Base-by-base conservation (phyloP, 768 basidiomycete species). In the Vararia minispora region DNA sequence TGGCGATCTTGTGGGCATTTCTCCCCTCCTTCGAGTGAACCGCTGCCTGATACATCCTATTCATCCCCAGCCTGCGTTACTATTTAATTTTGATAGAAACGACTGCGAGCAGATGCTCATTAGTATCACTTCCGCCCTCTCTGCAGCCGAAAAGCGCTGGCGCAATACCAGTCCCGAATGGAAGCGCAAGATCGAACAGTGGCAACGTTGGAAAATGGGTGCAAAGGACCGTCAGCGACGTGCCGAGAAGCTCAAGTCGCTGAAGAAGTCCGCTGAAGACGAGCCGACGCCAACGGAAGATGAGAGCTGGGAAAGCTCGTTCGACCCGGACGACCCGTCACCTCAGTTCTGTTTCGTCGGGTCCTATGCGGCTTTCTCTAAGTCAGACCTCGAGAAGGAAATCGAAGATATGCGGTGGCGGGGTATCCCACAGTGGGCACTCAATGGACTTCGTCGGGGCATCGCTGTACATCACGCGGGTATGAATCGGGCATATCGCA, bases 391-490 rank as follows among this genome's bases (percentile, higher is more conserved):
- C 13, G 57, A 69, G 1, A 60, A 65, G 13, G 72, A 76, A 28
- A 59, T 78, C 16, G 16, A 33, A 7, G 42, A 57, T 1, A 55
- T 80, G 33, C 56, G 54, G 33, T 64, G 58, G 37, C 54, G 51
- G 6, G 45, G 48, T 2, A 52, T 58, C 1, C 64, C 61, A 2
- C 18, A 33, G n/a, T 74, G 72, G 69, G 63, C 66, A 4, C 36
- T 74, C 18, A 42, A 39, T 9, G 73, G 72, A 5, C 55, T 84
- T 33, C 52, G 54, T 34, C 61, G 81, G 23, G 80, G 80, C 22
- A 69, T 84, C 21, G 80, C 70, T 0, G 68, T 84, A 9, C 80
- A 84, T 47, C 81, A 83, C 52, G 49, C 73, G 7, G 80, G 80
- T 16, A 77, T 84, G 77, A 71, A 72, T 43, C 76, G 69, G 49